Conservation (phyloP, 2,329 filamentous ascomycete species). For the Ophiostoma perfectum region DNA sequence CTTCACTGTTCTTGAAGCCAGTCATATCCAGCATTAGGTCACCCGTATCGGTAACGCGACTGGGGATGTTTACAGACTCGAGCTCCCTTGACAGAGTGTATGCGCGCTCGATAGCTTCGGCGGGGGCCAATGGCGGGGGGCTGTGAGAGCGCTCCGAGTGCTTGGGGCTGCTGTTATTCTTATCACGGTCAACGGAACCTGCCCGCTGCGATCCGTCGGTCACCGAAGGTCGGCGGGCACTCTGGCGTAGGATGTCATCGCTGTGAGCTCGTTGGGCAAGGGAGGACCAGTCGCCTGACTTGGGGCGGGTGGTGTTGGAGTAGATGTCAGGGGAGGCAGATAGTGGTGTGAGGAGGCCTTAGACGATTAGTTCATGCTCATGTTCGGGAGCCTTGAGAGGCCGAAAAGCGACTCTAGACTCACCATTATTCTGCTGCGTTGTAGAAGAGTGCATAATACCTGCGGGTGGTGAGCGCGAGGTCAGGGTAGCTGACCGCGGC, state of each 20-base stretch:
- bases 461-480: constrained; percentile 39
- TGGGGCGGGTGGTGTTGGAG: constrained; percentile 37
- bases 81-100: constrained; percentile 80
- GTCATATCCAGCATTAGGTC: constrained; percentile 99
- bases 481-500: constrained; percentile 36
- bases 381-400: background rate
- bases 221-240: constrained; percentile 37
- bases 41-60: constrained; percentile 82
- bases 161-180: constrained; percentile 25
- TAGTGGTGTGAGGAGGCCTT: constrained; percentile 49
- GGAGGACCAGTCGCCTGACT: constrained; percentile 49
- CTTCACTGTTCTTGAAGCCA: constrained; percentile 89
- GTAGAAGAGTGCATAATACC: constrained; percentile 38
- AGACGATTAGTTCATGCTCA: constrained; percentile 25
- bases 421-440: constrained; percentile 35
- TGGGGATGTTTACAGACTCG: constrained; percentile 85
- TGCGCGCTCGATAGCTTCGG: constrained; percentile 77
- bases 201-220: constrained; percentile 31
- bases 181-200: constrained; percentile 32
- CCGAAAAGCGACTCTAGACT: background rate
- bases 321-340: constrained; percentile 50
- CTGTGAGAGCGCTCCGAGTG: constrained; percentile 62
- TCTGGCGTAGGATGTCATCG: constrained; percentile 49
- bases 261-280: constrained; percentile 44
- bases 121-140: constrained; percentile 64